phyloP scores from a whole-genome alignment of 2,329 filamentous ascomycete species.

The Fusarium nematophilum region DNA sequence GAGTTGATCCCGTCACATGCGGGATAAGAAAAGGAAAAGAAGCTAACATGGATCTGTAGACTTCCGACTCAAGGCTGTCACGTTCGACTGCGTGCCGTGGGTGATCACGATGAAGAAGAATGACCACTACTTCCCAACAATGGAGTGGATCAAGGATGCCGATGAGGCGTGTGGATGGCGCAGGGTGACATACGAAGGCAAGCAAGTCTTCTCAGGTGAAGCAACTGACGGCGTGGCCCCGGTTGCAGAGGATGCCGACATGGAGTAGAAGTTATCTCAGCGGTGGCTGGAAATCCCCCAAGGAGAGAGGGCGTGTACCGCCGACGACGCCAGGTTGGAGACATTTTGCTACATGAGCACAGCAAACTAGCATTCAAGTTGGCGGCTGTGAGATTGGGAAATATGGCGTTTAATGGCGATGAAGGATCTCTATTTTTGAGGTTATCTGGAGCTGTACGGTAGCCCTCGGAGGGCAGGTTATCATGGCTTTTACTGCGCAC shows the following conservation, averaged over 20 bases:
- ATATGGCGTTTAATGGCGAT: conserved; percentile 52
- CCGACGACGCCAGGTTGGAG: conserved; percentile 14
- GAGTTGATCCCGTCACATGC: conserved; percentile 46
- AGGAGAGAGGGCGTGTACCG: conserved; percentile 27
- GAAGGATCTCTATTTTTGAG: conserved; percentile 45
- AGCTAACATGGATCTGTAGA: conserved; percentile 63
- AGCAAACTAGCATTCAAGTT: conserved; percentile 17
- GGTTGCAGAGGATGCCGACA: conserved; percentile 56
- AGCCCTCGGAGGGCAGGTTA: conserved; percentile 18
- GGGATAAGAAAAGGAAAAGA: not conserved
- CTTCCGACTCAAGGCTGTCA: conserved; percentile 96
- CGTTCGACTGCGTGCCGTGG: conserved; percentile 98
- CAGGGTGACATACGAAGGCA: conserved; percentile 70
- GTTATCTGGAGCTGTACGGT: conserved; percentile 49
- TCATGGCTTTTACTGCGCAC: conserved; percentile 16
- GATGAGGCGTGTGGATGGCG: conserved; percentile 71
- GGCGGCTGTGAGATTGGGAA: conserved; percentile 35
- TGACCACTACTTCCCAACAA: conserved; percentile 88
- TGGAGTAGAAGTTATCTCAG: conserved; percentile 50
- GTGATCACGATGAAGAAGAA: conserved; percentile 99
- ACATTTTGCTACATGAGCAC: conserved; percentile 7
- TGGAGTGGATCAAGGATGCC: conserved; percentile 75
- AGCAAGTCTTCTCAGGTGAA: conserved; percentile 65
- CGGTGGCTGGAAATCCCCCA: not conserved
- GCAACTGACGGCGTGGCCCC: conserved; percentile 61